These are phyloP conservation scores for Adansonia gregorii DNA, from an alignment of 441 rosid genomes.

Conservation along the genomic window DNA sequence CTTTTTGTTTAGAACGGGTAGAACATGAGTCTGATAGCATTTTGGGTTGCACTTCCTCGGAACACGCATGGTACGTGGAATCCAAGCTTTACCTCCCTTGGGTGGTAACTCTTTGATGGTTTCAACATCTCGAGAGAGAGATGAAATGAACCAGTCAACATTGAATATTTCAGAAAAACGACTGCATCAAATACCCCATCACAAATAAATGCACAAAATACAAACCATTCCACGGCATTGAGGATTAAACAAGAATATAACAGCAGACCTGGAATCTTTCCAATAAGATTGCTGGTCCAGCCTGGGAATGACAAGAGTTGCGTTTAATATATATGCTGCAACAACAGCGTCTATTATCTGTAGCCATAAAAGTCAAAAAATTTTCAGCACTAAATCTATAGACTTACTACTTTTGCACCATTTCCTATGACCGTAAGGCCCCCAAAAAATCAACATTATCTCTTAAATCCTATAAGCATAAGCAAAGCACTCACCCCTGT, in stretches of 20 bases:
- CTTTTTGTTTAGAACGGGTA: constrained; percentile 60
- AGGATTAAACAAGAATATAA: background rate
- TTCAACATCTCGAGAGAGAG: constrained; percentile 53
- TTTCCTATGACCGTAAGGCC: background rate
- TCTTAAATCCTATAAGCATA: background rate
- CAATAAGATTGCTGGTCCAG: constrained; percentile 71
- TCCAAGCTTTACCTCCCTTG: constrained; percentile 43
- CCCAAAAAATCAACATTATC: background rate
- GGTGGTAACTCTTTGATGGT: constrained; percentile 61
- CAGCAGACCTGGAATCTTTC: constrained; percentile 63
- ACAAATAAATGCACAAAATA: constrained; percentile 23
- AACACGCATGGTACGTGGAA: constrained; percentile 54
- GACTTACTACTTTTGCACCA: background rate
- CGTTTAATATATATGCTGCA: constrained; percentile 70
- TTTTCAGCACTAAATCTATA: background rate
- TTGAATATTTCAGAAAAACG: constrained; percentile 65
- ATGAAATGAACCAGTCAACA: constrained; percentile 61
- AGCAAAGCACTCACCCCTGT: constrained; percentile 57
- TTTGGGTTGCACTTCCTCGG: constrained; percentile 71
- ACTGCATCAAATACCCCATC: constrained; percentile 47
- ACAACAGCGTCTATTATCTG: constrained; percentile 76
- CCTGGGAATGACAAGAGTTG: constrained; percentile 67
- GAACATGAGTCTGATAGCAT: constrained; percentile 60
- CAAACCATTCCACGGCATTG: background rate
- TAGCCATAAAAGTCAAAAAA: constrained; percentile 21